These are phyloP conservation scores for Candida taoyuanica DNA, from an alignment of 805 yeast species.

Conservation along the genomic window DNA sequence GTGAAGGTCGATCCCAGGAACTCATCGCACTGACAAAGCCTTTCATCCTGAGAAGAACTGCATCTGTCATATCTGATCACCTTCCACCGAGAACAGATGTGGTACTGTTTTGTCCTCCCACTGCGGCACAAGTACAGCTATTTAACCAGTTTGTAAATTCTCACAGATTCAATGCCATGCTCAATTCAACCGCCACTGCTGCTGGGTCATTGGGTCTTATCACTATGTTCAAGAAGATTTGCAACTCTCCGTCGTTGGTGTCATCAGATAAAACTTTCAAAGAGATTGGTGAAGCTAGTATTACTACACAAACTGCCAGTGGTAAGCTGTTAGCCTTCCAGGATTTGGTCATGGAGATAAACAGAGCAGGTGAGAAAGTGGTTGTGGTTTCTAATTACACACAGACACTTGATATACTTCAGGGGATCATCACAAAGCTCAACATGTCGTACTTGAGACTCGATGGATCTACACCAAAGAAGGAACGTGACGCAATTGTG, in stretches of 20 bases:
- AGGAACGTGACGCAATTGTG: constrained; percentile 61
- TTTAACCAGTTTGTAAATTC: constrained; percentile 44
- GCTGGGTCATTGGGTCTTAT: constrained; percentile 61
- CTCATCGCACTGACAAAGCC: constrained; percentile 57
- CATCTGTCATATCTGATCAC: constrained; percentile 48
- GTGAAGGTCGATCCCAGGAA: constrained; percentile 59
- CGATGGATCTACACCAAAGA: constrained; percentile 80
- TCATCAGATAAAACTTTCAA: constrained; percentile 43
- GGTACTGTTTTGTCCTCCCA: constrained; percentile 75
- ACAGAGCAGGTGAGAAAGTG: constrained; percentile 57
- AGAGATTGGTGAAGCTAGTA: constrained; percentile 12
- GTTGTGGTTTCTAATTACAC: constrained; percentile 88
- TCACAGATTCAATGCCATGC: constrained; percentile 25
- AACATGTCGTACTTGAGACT: constrained; percentile 54
- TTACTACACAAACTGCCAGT: constrained; percentile 13
- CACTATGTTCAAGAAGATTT: constrained; percentile 69
- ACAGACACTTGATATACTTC: constrained; percentile 75
- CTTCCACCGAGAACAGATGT: constrained; percentile 74
- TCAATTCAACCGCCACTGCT: constrained; percentile 16
- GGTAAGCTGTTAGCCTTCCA: constrained; percentile 68
- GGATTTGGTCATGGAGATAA: constrained; percentile 43
- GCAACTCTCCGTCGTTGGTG: constrained; percentile 74
- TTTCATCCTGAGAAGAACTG: constrained; percentile 72
- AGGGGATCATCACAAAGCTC: constrained; percentile 45
- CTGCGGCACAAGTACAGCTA: constrained; percentile 50